Percentiles rank a stretch among this genome's conserved stretches.
Evolutionary conservation across 192 early-diverging fungal genomes (phyloP).

Genomic region (Phycomyces nitens): DNA sequence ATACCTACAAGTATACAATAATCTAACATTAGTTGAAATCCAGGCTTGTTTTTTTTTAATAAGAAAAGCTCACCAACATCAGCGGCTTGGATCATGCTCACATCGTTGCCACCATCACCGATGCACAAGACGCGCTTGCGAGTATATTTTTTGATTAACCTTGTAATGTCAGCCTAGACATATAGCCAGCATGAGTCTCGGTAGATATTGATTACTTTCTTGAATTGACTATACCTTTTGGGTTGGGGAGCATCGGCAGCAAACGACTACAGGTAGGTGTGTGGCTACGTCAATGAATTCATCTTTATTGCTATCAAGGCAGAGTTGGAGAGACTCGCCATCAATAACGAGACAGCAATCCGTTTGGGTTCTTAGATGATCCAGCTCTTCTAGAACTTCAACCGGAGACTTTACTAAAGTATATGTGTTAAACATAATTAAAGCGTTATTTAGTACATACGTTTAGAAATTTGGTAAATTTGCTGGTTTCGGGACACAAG

Average conservation of each 20-base stretch:
- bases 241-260: slow-evolving; percentile 96
- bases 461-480: slow-evolving; percentile 75
- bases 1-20: slow-evolving; percentile 51
- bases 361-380: slow-evolving; percentile 59
- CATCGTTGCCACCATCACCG: slow-evolving; percentile 97
- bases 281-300: slow-evolving; percentile 80
- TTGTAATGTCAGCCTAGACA: slow-evolving; percentile 73
- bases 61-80: slow-evolving; percentile 59
- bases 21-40: not conserved
- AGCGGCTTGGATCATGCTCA: slow-evolving; percentile 95
- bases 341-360: slow-evolving; percentile 90
- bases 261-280: slow-evolving; percentile 80
- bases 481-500: slow-evolving; percentile 87
- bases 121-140: slow-evolving; percentile 82
- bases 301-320: slow-evolving; percentile 67
- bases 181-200: not conserved
- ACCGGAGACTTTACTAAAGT: slow-evolving; percentile 45
- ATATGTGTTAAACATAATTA: not conserved
- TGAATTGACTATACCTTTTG: slow-evolving; percentile 63
- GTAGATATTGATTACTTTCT: not conserved
- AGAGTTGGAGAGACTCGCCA: slow-evolving; percentile 83
- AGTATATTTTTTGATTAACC: slow-evolving; percentile 71
- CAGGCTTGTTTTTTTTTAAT: not conserved
- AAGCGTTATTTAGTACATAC: slow-evolving; percentile 34
- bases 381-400: slow-evolving; percentile 69